Base-by-base conservation (phyloP, 257 asterid species). In the Verbena officinalis region DNA sequence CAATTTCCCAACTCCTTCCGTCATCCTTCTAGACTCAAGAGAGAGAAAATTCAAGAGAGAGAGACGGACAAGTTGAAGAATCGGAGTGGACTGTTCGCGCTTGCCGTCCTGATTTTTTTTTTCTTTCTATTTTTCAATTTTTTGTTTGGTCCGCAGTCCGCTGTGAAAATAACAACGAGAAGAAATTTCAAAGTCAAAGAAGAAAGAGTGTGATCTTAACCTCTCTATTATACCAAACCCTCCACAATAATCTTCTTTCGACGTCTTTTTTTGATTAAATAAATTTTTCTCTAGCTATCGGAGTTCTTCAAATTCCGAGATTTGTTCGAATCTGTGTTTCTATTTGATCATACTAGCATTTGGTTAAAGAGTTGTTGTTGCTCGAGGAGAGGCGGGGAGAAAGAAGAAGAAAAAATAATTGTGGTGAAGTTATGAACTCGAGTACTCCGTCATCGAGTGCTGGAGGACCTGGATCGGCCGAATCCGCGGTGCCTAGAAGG, bases 391-490 rank as follows among this genome's bases (percentile, higher is more conserved):
- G 71, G n/a, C n/a, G n/a, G 59, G 45, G 20, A 21, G 34, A 42
- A 45, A 7, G 31, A 9, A 27, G 38, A 14, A 50, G 24, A 20
- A 33, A 17, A 15, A 19, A 9, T 19, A 20, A 20, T 54, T 52
- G 19, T 17, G 59, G 62, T 57, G 48, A 27, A 73, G 85, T 48
- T 46, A 91, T 88, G 98, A 84, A 69, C 84, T 71, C 96, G 67
- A 73, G 69, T 60, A 65, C 80, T 48, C 86, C 96, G 21, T 80
- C 96, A 2, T 87, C 98, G 36, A 86, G 91, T 63, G 81, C 91
- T 30, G 91, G 80, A 43, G 90, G 73, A 38, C 73, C 82, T 64
- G 97, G 95, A 71, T 87, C 96, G 72, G 89, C 82, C 74, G 97
- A 89, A 70, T 65, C 89, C 9, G 31, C 83, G 12, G 77, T 83